phyloP scores from a whole-genome alignment of 306 rosid genomes.

The Psophocarpus tetragonolobus region DNA sequence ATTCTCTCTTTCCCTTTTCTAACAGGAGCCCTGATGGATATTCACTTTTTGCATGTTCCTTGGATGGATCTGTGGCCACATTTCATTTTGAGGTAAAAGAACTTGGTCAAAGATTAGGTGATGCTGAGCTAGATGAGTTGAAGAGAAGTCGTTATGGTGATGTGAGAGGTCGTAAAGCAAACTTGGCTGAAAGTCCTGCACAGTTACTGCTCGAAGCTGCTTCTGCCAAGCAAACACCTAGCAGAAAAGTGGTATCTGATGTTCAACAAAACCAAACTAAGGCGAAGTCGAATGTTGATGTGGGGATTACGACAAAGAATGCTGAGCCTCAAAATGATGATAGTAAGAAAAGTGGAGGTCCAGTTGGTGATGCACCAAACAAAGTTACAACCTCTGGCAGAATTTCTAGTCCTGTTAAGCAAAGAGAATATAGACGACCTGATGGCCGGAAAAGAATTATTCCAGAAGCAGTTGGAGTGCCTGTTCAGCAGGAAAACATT shows the following conservation, averaged over 20 bases:
- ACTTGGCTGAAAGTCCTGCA: slow-evolving; percentile 92
- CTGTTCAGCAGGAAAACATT: slow-evolving; percentile 69
- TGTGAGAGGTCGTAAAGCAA: slow-evolving; percentile 83
- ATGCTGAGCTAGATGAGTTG: slow-evolving; percentile 84
- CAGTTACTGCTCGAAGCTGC: slow-evolving; percentile 95
- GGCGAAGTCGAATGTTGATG: slow-evolving; percentile 53
- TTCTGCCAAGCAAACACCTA: slow-evolving; percentile 67
- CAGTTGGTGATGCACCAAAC: slow-evolving; percentile 56
- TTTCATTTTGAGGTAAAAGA: slow-evolving; percentile 91
- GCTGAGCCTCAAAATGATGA: slow-evolving; percentile 64
- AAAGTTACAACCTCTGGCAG: slow-evolving; percentile 60
- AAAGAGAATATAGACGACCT: slow-evolving; percentile 94
- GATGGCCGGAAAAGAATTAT: slow-evolving; percentile 97
- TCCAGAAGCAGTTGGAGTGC: slow-evolving; percentile 96
- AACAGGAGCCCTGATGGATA: slow-evolving; percentile 99
- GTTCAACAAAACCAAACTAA: slow-evolving; percentile 59
- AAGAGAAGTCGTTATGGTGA: slow-evolving; percentile 93
- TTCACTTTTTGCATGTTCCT: slow-evolving; percentile 93
- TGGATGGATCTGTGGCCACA: slow-evolving; percentile 93
- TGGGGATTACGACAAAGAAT: slow-evolving; percentile 47
- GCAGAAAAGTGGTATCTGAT: slow-evolving; percentile 66
- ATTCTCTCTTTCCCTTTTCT: slow-evolving; percentile 33
- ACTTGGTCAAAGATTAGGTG: slow-evolving; percentile 82
- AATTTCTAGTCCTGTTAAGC: slow-evolving; percentile 88
- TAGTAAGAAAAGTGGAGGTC: slow-evolving; percentile 57